Evolutionary conservation across 1,284 basidiomycete genomes (phyloP).

Genomic region (Xanthoconium separans): DNA sequence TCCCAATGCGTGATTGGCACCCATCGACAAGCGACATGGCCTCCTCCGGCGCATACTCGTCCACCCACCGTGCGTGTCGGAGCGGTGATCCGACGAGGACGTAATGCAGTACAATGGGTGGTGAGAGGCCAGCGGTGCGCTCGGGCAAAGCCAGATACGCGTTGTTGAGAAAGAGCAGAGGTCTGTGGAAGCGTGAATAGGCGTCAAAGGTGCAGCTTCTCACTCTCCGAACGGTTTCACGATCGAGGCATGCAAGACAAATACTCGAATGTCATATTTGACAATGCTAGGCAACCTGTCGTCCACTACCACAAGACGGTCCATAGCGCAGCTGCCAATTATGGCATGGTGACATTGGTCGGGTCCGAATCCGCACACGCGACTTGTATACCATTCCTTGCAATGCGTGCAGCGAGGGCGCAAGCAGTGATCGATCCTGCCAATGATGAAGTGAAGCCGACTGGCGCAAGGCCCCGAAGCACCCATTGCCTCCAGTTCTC

Average conservation of each 20-base stretch:
- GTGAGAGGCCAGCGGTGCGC: conserved; percentile 72
- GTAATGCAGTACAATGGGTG: conserved; percentile 82
- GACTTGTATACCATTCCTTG: conserved; percentile 66
- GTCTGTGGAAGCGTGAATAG: conserved; percentile 44
- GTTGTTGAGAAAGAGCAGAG: conserved; percentile 78
- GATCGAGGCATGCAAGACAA: conserved; percentile 88
- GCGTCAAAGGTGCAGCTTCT: conserved; percentile 59
- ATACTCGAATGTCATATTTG: conserved; percentile 76
- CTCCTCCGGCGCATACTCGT: conserved; percentile 74
- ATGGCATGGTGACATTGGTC: conserved; percentile 76
- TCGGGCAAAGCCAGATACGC: conserved; percentile 53
- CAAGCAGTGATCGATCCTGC: neutral
- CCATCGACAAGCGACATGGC: conserved; percentile 70
- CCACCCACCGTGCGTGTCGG: conserved; percentile 86
- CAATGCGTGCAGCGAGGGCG: conserved; percentile 30
- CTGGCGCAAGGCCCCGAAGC: conserved; percentile 57
- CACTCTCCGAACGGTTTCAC: conserved; percentile 69
- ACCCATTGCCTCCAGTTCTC: conserved; percentile 90
- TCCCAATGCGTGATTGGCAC: conserved; percentile 73
- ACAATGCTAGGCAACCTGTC: conserved; percentile 67
- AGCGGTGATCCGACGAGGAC: conserved; percentile 88
- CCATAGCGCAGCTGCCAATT: conserved; percentile 86
- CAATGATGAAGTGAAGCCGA: no score
- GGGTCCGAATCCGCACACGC: conserved; percentile 82
- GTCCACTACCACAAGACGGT: conserved; percentile 14